Conservation (phyloP, 352 stramenopile genomes). For the Pythium utonaiense region DNA sequence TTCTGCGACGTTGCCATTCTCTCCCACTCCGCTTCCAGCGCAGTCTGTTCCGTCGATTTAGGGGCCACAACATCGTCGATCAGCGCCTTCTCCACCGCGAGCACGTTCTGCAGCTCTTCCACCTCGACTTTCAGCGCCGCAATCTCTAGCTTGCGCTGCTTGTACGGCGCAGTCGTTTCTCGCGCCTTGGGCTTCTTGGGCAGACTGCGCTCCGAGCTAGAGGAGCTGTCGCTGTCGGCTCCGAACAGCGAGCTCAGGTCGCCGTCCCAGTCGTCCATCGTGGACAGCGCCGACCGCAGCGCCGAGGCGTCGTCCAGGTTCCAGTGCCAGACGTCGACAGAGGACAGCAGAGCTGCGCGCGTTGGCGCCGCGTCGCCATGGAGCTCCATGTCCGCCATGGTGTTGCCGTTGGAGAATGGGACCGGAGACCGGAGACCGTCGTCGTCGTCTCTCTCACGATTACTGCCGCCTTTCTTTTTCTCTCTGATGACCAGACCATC, state of each 20-base stretch:
- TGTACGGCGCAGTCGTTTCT: not conserved
- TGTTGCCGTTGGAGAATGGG: no score
- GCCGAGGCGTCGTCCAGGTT: not conserved
- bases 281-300: not conserved
- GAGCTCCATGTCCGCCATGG: no score
- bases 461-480: no score
- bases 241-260: not conserved
- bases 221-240: not conserved
- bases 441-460: no score
- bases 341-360: no score
- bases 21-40: constrained; percentile 8
- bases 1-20: constrained; percentile 5
- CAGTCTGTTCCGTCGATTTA: not conserved
- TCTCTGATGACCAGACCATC: no score
- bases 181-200: not conserved
- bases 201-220: not conserved
- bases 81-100: constrained; percentile 2
- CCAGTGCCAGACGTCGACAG: no score
- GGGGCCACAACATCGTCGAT: no score
- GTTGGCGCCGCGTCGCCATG: no score
- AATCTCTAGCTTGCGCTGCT: constrained; percentile 9
- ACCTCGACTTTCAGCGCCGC: constrained; percentile 3
- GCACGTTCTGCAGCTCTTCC: constrained; percentile 7
- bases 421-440: no score
- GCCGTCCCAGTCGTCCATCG: not conserved